These are phyloP conservation scores for Colletotrichum sp. DNA, from an alignment of 2,329 filamentous ascomycete genomes.

Conservation along the genomic window DNA sequence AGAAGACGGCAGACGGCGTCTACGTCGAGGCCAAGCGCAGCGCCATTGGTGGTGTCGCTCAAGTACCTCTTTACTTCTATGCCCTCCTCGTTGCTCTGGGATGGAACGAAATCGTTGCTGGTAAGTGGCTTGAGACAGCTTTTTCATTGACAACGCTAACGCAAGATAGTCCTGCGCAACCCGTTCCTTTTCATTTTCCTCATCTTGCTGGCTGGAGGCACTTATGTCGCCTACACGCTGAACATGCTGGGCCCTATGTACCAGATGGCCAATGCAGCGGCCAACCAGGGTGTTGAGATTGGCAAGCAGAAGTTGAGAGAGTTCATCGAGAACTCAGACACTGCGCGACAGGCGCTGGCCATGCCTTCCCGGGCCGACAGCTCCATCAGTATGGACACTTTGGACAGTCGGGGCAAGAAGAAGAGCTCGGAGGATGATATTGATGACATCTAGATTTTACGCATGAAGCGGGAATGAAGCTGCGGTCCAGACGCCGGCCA, in stretches of 20 bases:
- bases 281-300: conserved; percentile 84
- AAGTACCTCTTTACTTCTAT: conserved; percentile 95
- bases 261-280: conserved; percentile 92
- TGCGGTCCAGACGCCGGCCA: conserved; percentile 13
- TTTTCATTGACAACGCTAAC: conserved; percentile 10
- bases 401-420: conserved; percentile 66
- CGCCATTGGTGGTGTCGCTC: conserved; percentile 92
- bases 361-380: conserved; percentile 64
- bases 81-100: conserved; percentile 85
- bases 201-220: conserved; percentile 75
- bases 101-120: conserved; percentile 98
- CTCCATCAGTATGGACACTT: conserved; percentile 61
- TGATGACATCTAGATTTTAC: conserved; percentile 58
- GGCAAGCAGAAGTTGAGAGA: conserved; percentile 90
- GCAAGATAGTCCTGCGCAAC: conserved; percentile 79
- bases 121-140: conserved; percentile 57
- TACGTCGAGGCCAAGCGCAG: conserved; percentile 98
- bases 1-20: conserved; percentile 97
- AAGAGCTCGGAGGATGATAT: conserved; percentile 50
- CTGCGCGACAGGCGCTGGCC: conserved; percentile 80
- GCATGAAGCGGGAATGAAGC: background rate
- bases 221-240: conserved; percentile 90
- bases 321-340: conserved; percentile 87
- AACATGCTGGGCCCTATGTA: conserved; percentile 96
- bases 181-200: conserved; percentile 92